Evolutionary conservation across 441 rosid species (phyloP).

Genomic region (Pelargonium australe): DNA sequence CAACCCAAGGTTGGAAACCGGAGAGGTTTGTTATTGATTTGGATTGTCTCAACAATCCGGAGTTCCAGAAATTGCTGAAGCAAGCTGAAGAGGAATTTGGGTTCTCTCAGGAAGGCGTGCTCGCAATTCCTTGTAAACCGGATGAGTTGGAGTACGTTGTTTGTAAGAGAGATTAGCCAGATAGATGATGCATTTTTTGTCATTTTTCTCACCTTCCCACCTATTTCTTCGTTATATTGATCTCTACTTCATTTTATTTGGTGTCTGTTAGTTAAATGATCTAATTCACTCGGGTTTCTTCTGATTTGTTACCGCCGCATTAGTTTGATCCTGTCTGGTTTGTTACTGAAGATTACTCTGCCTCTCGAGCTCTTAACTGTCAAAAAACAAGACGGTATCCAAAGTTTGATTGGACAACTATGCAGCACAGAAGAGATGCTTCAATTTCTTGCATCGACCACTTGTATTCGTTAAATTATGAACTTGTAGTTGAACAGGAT

Average conservation of each 20-base stretch:
- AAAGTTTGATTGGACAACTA: no score
- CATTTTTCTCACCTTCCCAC: neutral
- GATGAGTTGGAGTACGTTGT: conserved; percentile 49
- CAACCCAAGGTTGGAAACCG: conserved; percentile 29
- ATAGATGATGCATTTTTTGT: neutral
- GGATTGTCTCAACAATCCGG: conserved; percentile 26
- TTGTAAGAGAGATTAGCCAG: neutral
- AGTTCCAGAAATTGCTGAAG: conserved; percentile 30
- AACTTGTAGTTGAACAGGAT: no score
- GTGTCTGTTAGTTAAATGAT: neutral
- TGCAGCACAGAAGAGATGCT: no score
- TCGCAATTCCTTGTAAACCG: conserved; percentile 59
- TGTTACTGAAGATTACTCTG: neutral
- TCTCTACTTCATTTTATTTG: neutral
- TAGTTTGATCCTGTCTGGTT: neutral
- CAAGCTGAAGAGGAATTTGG: conserved; percentile 34
- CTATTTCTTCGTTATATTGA: neutral
- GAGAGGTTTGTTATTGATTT: conserved; percentile 26
- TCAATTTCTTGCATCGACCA: no score
- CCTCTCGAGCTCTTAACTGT: neutral
- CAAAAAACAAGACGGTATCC: no score
- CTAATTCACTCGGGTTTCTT: neutral
- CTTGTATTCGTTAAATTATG: no score
- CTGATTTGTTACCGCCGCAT: neutral
- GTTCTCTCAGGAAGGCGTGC: conserved; percentile 23